Conservation (phyloP, 1,284 basidiomycete species). For the Microbotryum saponariae region DNA sequence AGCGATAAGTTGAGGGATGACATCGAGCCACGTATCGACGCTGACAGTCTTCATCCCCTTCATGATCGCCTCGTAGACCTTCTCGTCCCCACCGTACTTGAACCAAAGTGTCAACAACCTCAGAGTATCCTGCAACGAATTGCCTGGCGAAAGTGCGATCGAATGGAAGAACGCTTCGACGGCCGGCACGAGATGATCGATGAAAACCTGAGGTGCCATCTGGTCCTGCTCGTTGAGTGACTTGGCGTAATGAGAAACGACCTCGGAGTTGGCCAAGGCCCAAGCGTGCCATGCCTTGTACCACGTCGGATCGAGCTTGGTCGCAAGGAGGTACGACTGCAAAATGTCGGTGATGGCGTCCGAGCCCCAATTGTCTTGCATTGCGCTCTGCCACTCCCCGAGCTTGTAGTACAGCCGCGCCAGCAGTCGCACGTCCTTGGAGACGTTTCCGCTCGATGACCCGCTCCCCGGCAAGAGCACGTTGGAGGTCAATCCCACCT, state of each 20-base stretch:
- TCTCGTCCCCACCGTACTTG: conserved; percentile 87
- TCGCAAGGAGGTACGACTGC: conserved; percentile 76
- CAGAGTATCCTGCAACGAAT: conserved; percentile 90
- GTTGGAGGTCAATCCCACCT: conserved; percentile 60
- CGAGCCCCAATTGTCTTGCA: conserved; percentile 69
- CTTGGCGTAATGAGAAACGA: conserved; percentile 57
- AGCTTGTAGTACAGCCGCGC: conserved; percentile 96
- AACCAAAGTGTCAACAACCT: conserved; percentile 96
- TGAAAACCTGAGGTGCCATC: conserved; percentile 60
- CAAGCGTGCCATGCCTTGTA: conserved; percentile 99
- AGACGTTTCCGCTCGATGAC: conserved; percentile 45
- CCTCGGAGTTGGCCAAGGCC: conserved; percentile 94
- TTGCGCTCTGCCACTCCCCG: conserved; percentile 81
- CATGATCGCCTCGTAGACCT: conserved; percentile 83
- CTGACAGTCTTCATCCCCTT: conserved; percentile 83
- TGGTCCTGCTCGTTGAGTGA: conserved; percentile 57
- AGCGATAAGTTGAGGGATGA: conserved; percentile 97
- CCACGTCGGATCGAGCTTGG: conserved; percentile 87
- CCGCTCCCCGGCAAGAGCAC: conserved; percentile 35
- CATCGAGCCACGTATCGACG: conserved; percentile 97
- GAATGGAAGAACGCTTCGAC: conserved; percentile 97
- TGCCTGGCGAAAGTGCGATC: conserved; percentile 80
- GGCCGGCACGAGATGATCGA: conserved; percentile 78
- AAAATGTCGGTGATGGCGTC: conserved; percentile 72
- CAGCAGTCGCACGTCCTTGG: conserved; percentile 76